These are phyloP conservation scores for Beauveria brongniartii DNA, from an alignment of 2,329 filamentous ascomycete genomes.

Conservation along the genomic window DNA sequence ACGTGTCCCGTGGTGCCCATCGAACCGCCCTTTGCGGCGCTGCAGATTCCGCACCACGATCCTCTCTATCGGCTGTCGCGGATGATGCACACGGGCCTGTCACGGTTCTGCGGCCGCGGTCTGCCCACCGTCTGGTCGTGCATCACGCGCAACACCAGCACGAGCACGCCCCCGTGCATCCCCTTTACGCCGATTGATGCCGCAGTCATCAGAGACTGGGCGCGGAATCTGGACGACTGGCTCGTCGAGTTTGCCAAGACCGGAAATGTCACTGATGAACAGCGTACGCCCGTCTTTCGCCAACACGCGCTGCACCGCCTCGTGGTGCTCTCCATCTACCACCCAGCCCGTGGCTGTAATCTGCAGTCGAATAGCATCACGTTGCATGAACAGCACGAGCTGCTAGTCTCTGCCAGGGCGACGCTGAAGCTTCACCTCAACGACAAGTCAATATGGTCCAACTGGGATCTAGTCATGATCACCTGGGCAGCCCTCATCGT, in stretches of 20 bases:
- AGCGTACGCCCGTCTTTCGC: constrained; percentile 28
- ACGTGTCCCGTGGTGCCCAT: constrained; percentile 33
- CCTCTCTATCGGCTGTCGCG: constrained; percentile 33
- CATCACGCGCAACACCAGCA: constrained; percentile 21
- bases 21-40: constrained; percentile 27
- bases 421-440: constrained; percentile 31
- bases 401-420: constrained; percentile 32
- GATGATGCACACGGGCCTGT: constrained; percentile 37
- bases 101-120: constrained; percentile 32
- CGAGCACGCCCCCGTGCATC: constrained; percentile 16
- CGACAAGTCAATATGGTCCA: constrained; percentile 35
- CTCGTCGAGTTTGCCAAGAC: constrained; percentile 29
- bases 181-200: constrained; percentile 31
- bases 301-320: constrained; percentile 34
- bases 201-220: constrained; percentile 35
- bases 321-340: constrained; percentile 35
- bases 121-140: constrained; percentile 36
- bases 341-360: constrained; percentile 31
- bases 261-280: constrained; percentile 23
- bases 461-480: constrained; percentile 36
- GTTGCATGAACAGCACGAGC: constrained; percentile 30
- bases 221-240: constrained; percentile 33
- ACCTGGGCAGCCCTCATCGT: constrained; percentile 37
- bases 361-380: constrained; percentile 30
- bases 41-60: constrained; percentile 30